phyloP scores from a whole-genome alignment of 306 rosid species.

The Sechiopsis laciniata region DNA sequence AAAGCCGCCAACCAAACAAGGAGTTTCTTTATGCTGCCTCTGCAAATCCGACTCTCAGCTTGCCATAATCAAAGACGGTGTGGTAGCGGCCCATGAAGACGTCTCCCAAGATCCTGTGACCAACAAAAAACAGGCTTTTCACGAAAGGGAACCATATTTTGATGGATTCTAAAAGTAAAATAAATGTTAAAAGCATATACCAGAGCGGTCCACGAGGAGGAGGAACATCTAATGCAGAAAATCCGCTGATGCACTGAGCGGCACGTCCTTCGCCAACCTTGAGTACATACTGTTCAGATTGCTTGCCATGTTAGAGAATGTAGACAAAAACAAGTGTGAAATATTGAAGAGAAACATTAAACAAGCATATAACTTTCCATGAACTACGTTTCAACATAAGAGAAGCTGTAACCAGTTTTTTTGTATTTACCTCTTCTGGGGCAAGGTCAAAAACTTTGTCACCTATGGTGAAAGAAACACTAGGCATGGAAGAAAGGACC shows the following conservation, averaged over 20 bases:
- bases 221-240: constrained; percentile 62
- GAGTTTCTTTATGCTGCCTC: constrained; percentile 47
- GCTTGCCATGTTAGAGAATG: not conserved
- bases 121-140: constrained; percentile 22
- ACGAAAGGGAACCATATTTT: constrained; percentile 14
- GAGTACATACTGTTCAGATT: constrained; percentile 62
- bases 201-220: constrained; percentile 96
- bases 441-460: constrained; percentile 51
- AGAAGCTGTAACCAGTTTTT: not conserved
- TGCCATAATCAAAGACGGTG: constrained; percentile 76
- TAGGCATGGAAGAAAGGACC: constrained; percentile 60
- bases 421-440: constrained; percentile 53
- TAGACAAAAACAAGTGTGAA: constrained; percentile 7
- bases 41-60: constrained; percentile 74
- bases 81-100: constrained; percentile 91
- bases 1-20: not conserved
- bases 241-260: constrained; percentile 89
- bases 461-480: constrained; percentile 79
- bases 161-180: not conserved
- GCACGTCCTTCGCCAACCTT: constrained; percentile 64
- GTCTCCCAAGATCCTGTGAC: constrained; percentile 82
- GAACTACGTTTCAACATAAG: not conserved
- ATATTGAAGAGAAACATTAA: not conserved
- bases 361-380: not conserved
- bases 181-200: constrained; percentile 33